These are phyloP conservation scores for Fusarium lateritium DNA, from an alignment of 2,329 filamentous ascomycete species.

Conservation along the genomic window DNA sequence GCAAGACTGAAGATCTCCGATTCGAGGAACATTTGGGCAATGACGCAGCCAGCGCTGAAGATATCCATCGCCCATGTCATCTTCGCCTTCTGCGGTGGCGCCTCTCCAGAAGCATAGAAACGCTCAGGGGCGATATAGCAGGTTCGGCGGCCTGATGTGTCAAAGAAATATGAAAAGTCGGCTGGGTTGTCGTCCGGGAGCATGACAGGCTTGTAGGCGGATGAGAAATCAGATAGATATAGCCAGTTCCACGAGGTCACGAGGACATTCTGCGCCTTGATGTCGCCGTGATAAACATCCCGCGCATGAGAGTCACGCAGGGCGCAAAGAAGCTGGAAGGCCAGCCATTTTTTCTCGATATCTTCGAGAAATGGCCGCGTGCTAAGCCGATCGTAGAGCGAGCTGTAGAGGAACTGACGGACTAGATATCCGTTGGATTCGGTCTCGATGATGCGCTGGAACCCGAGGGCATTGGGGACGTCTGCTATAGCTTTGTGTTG, in stretches of 20 bases:
- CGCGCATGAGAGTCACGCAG: conserved; percentile 91
- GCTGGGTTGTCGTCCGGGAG: conserved; percentile 97
- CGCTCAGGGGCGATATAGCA: conserved; percentile 97
- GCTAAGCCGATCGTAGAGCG: conserved; percentile 95
- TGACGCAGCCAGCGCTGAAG: conserved; percentile 96
- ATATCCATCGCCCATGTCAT: conserved; percentile 97
- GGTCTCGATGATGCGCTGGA: conserved; percentile 93
- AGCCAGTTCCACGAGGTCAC: conserved; percentile 99
- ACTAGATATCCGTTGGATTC: conserved; percentile 93
- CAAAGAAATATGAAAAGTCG: conserved; percentile 98
- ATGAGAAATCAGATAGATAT: conserved; percentile 97
- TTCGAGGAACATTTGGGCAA: conserved; percentile 96
- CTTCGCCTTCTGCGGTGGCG: conserved; percentile 71
- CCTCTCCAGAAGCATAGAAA: conserved; percentile 81
- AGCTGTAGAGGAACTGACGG: conserved; percentile 95
- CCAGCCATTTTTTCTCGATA: conserved; percentile 99
- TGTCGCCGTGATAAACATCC: conserved; percentile 95
- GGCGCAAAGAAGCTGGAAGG: conserved; percentile 94
- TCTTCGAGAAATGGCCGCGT: conserved; percentile 96
- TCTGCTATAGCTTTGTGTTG: conserved; percentile 85
- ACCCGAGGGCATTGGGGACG: conserved; percentile 91
- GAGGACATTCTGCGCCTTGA: conserved; percentile 97
- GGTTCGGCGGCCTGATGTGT: conserved; percentile 89
- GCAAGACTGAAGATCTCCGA: conserved; percentile 97
- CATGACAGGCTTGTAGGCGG: conserved; percentile 93